Base-by-base conservation (phyloP, 2,329 filamentous ascomycete genomes). In the Esteya vermicola region DNA sequence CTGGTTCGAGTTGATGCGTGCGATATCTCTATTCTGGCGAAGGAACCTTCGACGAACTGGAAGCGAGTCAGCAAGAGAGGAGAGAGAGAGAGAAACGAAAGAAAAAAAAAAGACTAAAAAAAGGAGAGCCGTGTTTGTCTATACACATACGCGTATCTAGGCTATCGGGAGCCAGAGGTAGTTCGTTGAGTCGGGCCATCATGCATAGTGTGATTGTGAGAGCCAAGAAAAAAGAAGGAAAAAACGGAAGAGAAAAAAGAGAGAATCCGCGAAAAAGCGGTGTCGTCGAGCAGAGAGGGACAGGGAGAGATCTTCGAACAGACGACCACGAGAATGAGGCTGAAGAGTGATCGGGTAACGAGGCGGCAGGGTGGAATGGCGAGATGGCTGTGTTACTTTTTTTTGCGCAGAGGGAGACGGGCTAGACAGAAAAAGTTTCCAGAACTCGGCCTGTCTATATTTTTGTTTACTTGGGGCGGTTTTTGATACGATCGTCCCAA, bases 141-240 rank as follows among this genome's bases (percentile, higher is more conserved):
- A n/a, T n/a, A n/a, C n/a, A n/a, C 79, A 58, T 67, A 85, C 81
- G 64, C 54, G 71, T 76, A 56, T 88, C 82, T 49, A 85, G 60
- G 54, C 67, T 78, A 61, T 85, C 81, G 55, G 67, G 68, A 53
- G 79, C 71, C 61, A 70, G 63, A 47, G 75, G 69, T 54, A 73
- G 72, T 67, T 86, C 82, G 63, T 88, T 88, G 50, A 89, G 70
- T 63, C 82, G 74, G 62, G 83, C 83, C 83, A 89, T 89, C 52
- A 59, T 57, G 64, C 65, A 61, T 58, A 48, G 43, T 51, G 43
- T 47, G 37, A 21, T 12, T 21, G 31, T 10, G 27, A 18, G 16
- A 28, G 20, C 34, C 22, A 34, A n/a, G 22, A 32, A 41, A 46
- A 48, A 41, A 31, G 48, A 37, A 43, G 38, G 25, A 28, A 38